Conservation (phyloP, 139 green algal species). For the Chlamydomonas sphaeroides region DNA sequence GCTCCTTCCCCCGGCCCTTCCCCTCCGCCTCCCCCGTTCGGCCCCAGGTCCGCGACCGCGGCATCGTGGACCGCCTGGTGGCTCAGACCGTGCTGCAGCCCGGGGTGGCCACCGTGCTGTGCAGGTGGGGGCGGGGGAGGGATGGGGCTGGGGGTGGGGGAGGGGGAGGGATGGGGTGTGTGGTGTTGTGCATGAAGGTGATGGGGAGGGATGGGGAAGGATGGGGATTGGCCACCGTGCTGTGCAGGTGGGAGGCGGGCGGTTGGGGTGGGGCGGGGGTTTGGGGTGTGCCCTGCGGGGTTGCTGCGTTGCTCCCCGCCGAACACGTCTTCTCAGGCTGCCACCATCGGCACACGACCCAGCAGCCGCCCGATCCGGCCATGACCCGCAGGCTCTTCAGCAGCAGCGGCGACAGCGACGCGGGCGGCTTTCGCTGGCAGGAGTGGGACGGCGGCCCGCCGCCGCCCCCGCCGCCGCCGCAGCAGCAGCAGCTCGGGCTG, state of each 20-base stretch:
- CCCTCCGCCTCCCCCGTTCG: not conserved
- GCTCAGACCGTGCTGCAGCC: constrained; percentile 45
- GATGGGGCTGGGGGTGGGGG: not conserved
- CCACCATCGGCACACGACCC: no score
- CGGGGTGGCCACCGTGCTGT: constrained; percentile 34
- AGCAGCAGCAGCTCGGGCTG: no score
- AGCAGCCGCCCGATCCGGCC: not conserved
- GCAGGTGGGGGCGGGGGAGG: not conserved
- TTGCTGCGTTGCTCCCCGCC: no score
- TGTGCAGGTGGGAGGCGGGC: no score
- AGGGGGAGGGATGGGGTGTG: not conserved
- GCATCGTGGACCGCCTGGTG: constrained; percentile 41
- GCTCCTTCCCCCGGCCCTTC: not conserved
- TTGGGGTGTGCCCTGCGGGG: no score
- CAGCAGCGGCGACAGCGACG: not conserved
- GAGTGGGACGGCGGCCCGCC: constrained; percentile 1
- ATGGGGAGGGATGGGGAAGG: no score
- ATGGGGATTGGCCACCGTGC: no score
- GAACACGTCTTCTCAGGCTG: no score
- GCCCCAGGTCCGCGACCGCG: constrained; percentile 11
- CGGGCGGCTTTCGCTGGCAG: constrained; percentile 12
- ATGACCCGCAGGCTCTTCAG: constrained; percentile 21
- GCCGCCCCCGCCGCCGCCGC: not conserved
- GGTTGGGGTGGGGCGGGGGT: no score
- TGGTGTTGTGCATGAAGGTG: no score